Evolutionary conservation across 352 stramenopile genomes (phyloP).

Genomic region (Saprolegnia diclina): DNA sequence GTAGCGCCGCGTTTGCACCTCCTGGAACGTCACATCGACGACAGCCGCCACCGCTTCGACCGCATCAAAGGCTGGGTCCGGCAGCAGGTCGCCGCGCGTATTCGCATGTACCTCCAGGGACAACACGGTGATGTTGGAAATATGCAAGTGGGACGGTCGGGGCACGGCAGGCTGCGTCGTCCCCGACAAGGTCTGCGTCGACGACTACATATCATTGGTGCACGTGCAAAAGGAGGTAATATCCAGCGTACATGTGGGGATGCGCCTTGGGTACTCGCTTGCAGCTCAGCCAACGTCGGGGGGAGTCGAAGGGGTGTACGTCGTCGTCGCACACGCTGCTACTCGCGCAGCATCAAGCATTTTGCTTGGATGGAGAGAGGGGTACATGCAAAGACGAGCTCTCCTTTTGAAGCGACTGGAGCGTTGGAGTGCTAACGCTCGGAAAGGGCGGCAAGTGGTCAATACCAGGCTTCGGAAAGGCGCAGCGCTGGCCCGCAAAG

Average conservation of each 20-base stretch:
- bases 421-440: background rate
- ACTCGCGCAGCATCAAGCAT: background rate
- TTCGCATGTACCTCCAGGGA: constrained; percentile 68
- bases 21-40: constrained; percentile 39
- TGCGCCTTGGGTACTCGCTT: no score
- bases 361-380: no score
- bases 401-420: background rate
- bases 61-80: constrained; percentile 61
- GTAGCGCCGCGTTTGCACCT: background rate
- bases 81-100: constrained; percentile 52
- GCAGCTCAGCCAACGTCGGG: constrained; percentile 11
- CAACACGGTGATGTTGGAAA: constrained; percentile 72
- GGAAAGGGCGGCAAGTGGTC: constrained; percentile 34
- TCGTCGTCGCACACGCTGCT: constrained; percentile 1
- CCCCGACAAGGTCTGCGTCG: background rate
- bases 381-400: no score
- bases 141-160: constrained; percentile 13
- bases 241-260: no score
- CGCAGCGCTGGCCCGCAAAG: constrained; percentile 68
- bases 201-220: background rate
- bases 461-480: constrained; percentile 40
- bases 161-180: background rate
- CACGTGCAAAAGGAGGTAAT: no score
- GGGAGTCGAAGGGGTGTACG: constrained; percentile 10
- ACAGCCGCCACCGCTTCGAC: constrained; percentile 60